These are phyloP conservation scores for Kondoa subrosea DNA, from an alignment of 768 basidiomycete genomes.

Conservation along the genomic window DNA sequence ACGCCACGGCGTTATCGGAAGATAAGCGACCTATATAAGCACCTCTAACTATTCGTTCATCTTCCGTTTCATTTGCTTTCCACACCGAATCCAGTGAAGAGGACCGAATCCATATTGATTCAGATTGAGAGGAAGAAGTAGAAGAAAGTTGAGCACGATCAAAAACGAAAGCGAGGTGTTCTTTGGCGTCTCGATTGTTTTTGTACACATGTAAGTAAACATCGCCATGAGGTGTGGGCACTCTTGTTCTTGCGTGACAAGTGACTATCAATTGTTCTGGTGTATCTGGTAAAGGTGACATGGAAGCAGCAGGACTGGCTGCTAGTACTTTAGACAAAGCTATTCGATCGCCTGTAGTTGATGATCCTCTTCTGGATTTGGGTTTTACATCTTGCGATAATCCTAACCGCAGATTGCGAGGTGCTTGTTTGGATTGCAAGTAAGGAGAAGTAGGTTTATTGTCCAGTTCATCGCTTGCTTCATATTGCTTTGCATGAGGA, in stretches of 20 bases:
- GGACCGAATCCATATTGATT: slow-evolving; percentile 51
- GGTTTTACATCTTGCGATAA: slow-evolving; percentile 17
- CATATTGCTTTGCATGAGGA: slow-evolving; percentile 28
- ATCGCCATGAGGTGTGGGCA: slow-evolving; percentile 87
- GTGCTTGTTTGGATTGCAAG: slow-evolving; percentile 25
- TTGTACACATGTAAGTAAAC: slow-evolving; percentile 88
- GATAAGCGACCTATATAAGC: slow-evolving; percentile 77
- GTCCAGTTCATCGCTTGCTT: slow-evolving; percentile 16
- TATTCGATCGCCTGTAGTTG: slow-evolving; percentile 3
- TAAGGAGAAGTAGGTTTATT: neutral
- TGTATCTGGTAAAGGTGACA: slow-evolving; percentile 4
- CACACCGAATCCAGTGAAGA: slow-evolving; percentile 64
- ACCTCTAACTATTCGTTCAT: slow-evolving; percentile 81
- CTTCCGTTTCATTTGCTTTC: slow-evolving; percentile 69
- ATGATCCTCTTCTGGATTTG: neutral
- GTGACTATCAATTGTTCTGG: slow-evolving; percentile 46
- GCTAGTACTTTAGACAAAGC: slow-evolving; percentile 16
- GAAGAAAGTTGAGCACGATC: slow-evolving; percentile 64
- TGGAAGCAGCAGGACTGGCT: slow-evolving; percentile 17
- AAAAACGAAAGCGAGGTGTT: slow-evolving; percentile 87
- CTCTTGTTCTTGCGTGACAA: slow-evolving; percentile 92
- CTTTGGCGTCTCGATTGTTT: slow-evolving; percentile 78
- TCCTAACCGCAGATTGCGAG: slow-evolving; percentile 22
- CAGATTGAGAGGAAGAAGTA: neutral
- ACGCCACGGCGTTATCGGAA: slow-evolving; percentile 30